Conservation (phyloP, 352 stramenopile genomes). For the Globisporangium recalcitrans region DNA sequence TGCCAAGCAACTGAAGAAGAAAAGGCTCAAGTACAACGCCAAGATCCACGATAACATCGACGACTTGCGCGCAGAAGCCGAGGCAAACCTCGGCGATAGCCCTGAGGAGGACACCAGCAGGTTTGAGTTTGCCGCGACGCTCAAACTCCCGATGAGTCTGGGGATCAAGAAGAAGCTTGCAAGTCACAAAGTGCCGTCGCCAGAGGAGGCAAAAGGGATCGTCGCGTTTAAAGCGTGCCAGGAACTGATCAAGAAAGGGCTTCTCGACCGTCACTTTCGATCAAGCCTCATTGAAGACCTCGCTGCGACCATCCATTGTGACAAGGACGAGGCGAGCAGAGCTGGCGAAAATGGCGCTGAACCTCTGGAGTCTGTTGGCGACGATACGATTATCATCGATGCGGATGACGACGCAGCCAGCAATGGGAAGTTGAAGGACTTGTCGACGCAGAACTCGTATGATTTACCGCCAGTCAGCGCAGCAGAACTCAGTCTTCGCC, state of each 20-base stretch:
- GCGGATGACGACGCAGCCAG: conserved; percentile 12
- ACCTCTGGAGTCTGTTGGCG: not conserved
- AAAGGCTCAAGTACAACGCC: conserved; percentile 71
- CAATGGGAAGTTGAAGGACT: conserved; percentile 38
- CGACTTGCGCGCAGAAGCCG: conserved; percentile 39
- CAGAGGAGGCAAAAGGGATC: conserved; percentile 72
- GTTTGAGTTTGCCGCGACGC: conserved; percentile 60
- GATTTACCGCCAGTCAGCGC: conserved; percentile 79
- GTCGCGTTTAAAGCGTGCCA: conserved; percentile 78
- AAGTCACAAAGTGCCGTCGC: conserved; percentile 54
- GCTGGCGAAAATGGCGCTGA: not conserved
- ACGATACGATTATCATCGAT: conserved; percentile 32
- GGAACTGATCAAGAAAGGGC: conserved; percentile 59
- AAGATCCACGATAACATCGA: conserved; percentile 81
- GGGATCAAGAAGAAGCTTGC: conserved; percentile 58
- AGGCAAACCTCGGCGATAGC: conserved; percentile 18
- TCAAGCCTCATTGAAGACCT: conserved; percentile 64
- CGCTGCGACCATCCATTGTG: conserved; percentile 29
- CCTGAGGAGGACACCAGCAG: conserved; percentile 20
- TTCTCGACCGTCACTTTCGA: conserved; percentile 66
- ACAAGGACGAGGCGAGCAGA: conserved; percentile 15
- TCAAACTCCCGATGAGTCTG: conserved; percentile 54
- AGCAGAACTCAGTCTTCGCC: conserved; percentile 53
- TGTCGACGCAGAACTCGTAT: conserved; percentile 81
- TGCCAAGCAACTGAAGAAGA: conserved; percentile 64